Evolutionary conservation across 1,284 basidiomycete species (phyloP).

Genomic region (Austroboletus niveus): DNA sequence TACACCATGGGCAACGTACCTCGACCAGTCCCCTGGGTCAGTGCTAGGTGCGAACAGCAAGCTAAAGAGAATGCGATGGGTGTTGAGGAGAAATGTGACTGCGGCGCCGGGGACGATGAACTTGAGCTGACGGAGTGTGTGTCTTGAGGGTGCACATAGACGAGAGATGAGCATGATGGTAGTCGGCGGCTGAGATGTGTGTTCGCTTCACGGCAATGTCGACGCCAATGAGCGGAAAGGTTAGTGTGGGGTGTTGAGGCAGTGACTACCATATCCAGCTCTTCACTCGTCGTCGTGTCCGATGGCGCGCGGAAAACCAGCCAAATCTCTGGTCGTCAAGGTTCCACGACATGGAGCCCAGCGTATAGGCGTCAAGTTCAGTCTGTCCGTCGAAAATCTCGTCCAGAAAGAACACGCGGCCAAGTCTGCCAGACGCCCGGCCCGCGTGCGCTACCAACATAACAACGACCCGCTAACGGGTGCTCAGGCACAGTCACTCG

Average conservation of each 20-base stretch:
- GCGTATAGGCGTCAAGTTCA: slow-evolving; percentile 60
- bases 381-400: slow-evolving; percentile 52
- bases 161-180: slow-evolving; percentile 17
- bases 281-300: background rate
- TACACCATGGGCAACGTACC: slow-evolving; percentile 40
- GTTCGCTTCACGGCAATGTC: slow-evolving; percentile 2
- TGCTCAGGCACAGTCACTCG: slow-evolving; percentile 56
- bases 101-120: slow-evolving; percentile 66
- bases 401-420: slow-evolving; percentile 42
- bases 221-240: background rate
- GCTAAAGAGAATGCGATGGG: slow-evolving; percentile 47
- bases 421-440: slow-evolving; percentile 27
- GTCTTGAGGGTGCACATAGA: slow-evolving; percentile 33
- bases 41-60: slow-evolving; percentile 35
- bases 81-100: slow-evolving; percentile 59
- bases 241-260: background rate
- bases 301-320: slow-evolving; percentile 32
- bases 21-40: slow-evolving; percentile 43
- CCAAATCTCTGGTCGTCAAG: slow-evolving; percentile 50
- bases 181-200: slow-evolving; percentile 11
- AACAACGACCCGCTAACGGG: slow-evolving; percentile 50
- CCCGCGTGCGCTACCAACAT: slow-evolving; percentile 59
- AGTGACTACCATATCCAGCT: slow-evolving; percentile 20
- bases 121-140: slow-evolving; percentile 66
- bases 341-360: slow-evolving; percentile 76